These are phyloP conservation scores for Wickerhamomyces sydowiorum DNA, from an alignment of 805 yeast genomes.

Conservation along the genomic window DNA sequence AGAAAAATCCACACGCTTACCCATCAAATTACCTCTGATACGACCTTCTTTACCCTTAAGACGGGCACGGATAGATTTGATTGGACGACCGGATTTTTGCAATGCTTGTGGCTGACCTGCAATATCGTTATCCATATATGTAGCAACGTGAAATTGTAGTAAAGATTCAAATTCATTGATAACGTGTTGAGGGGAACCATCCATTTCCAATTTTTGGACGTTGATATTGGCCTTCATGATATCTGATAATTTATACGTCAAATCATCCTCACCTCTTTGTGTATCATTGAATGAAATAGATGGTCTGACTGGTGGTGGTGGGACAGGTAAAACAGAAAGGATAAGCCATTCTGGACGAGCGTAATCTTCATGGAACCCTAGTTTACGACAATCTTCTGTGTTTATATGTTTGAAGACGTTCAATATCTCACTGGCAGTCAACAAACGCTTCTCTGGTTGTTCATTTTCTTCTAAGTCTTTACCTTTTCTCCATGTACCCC, in stretches of 20 bases:
- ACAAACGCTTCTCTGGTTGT: conserved; percentile 86
- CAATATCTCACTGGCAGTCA: conserved; percentile 83
- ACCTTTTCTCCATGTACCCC: conserved; percentile 98
- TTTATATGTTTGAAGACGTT: conserved; percentile 90
- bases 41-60: conserved; percentile 99
- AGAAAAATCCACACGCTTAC: conserved; percentile 98
- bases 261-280: conserved; percentile 98
- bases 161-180: conserved; percentile 93
- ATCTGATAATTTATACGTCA: conserved; percentile 95
- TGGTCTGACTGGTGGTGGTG: conserved; percentile 99
- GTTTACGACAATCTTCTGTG: conserved; percentile 68
- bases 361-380: conserved; percentile 93
- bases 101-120: conserved; percentile 99
- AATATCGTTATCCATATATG: conserved; percentile 98
- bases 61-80: conserved; percentile 98
- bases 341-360: conserved; percentile 99
- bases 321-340: conserved; percentile 96
- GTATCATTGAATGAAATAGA: conserved; percentile 97
- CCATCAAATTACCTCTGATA: conserved; percentile 97
- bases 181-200: conserved; percentile 98
- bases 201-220: conserved; percentile 96
- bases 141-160: conserved; percentile 95
- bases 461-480: conserved; percentile 72
- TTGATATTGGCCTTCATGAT: conserved; percentile 93
- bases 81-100: conserved; percentile 98